phyloP scores from a whole-genome alignment of 805 yeast species.

The Soucietia sequanensis region DNA sequence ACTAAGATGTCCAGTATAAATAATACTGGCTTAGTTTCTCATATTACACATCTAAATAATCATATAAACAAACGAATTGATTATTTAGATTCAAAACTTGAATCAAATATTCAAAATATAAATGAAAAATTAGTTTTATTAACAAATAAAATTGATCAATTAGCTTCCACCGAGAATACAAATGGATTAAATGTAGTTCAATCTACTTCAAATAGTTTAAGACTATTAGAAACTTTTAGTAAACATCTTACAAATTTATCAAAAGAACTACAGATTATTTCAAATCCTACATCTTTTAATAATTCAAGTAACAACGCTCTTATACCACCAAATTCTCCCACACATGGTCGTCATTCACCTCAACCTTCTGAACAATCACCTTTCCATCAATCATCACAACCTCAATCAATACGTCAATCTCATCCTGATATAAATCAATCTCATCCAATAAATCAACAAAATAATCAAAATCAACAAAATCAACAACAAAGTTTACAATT shows the following conservation, averaged over 20 bases:
- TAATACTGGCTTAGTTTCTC: conserved; percentile 1
- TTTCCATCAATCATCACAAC: conserved; percentile 5
- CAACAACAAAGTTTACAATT: neutral
- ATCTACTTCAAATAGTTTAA: conserved; percentile 2
- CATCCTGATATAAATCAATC: conserved; percentile 1
- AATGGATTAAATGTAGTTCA: neutral
- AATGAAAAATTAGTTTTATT: conserved; percentile 1
- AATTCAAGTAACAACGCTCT: neutral
- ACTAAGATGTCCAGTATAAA: neutral
- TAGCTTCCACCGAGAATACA: neutral
- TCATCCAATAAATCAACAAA: neutral
- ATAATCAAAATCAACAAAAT: neutral
- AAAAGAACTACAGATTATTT: conserved; percentile 10
- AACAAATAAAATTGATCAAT: neutral
- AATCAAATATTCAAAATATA: neutral
- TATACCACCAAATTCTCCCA: neutral
- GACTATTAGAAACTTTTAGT: conserved; percentile 17
- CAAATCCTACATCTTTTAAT: neutral
- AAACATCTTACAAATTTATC: conserved; percentile 17
- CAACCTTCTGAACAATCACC: neutral
- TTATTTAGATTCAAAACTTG: conserved; percentile 2
- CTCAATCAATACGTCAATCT: conserved; percentile 1
- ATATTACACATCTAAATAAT: neutral
- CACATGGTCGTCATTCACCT: too few relatives aligned
- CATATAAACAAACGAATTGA: conserved; percentile 3